Percentiles rank a stretch among this genome's conserved stretches.
These are phyloP conservation scores for Fraxinus pennsylvanica DNA, from an alignment of 257 asterid genomes.

Conservation along the genomic window DNA sequence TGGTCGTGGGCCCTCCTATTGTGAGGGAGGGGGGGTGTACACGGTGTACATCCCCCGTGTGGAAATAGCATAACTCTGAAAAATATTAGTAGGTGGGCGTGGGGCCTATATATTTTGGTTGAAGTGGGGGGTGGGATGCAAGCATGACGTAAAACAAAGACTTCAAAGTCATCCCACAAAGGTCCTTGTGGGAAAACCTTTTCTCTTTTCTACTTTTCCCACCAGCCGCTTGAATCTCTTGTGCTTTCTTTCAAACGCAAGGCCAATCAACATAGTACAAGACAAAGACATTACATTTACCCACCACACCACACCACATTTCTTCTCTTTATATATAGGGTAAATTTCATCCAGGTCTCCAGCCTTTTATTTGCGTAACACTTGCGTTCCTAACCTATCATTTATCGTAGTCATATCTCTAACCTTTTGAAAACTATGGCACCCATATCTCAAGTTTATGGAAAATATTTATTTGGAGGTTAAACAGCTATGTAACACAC, in stretches of 20 bases:
- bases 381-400: background rate
- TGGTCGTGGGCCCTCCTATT: too few relatives aligned
- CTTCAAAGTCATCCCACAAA: constrained; percentile 34
- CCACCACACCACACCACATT: background rate
- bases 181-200: constrained; percentile 31
- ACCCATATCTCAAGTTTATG: too few relatives aligned
- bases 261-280: constrained; percentile 34
- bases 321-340: constrained; percentile 29
- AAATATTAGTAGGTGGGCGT: background rate
- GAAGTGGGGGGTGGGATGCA: constrained; percentile 12
- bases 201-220: constrained; percentile 24
- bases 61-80: too few relatives aligned
- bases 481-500: too few relatives aligned
- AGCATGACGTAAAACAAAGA: constrained; percentile 36
- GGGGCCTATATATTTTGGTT: background rate
- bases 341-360: background rate
- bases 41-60: too few relatives aligned
- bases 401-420: background rate
- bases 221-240: constrained; percentile 9
- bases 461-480: too few relatives aligned
- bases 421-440: too few relatives aligned
- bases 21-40: too few relatives aligned
- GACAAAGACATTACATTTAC: constrained; percentile 39
- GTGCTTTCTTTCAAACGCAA: constrained; percentile 27
- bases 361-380: background rate